Conservation (phyloP, 306 rosid genomes). For the Vicia villosa region DNA sequence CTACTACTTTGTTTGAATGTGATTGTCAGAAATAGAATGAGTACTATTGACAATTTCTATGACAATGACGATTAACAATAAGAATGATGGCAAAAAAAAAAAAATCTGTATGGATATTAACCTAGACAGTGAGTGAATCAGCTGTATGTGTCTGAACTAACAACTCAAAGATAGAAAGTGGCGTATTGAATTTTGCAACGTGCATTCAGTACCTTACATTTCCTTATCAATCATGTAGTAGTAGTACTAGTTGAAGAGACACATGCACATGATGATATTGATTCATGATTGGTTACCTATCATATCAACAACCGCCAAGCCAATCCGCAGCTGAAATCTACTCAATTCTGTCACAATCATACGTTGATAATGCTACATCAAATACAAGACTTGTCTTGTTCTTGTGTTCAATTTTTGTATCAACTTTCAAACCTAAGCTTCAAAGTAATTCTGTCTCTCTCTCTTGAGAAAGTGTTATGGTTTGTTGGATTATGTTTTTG, state of each 20-base stretch:
- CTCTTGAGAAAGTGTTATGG: too few relatives aligned
- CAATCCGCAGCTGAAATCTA: not conserved
- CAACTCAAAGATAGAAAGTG: not conserved
- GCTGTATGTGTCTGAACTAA: not conserved
- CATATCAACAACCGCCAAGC: conserved; percentile 13
- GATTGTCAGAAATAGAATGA: conserved; percentile 5
- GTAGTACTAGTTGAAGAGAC: not conserved
- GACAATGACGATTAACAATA: conserved; percentile 14
- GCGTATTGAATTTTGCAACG: not conserved
- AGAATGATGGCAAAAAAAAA: not conserved
- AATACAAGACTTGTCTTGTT: not conserved
- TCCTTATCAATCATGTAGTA: not conserved
- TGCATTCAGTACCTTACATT: not conserved
- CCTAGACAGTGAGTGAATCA: not conserved
- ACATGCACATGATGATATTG: conserved; percentile 2
- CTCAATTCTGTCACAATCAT: not conserved
- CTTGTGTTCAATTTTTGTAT: too few relatives aligned
- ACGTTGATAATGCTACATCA: not conserved
- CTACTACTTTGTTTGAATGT: conserved; percentile 14
- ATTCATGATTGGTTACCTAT: not conserved
- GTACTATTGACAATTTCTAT: conserved; percentile 21
- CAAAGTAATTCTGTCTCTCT: too few relatives aligned
- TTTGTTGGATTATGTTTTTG: too few relatives aligned
- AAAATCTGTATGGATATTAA: not conserved
- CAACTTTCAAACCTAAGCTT: too few relatives aligned